These are phyloP conservation scores for Epichloe sp. DNA, from an alignment of 2,329 filamentous ascomycete species.

Conservation along the genomic window DNA sequence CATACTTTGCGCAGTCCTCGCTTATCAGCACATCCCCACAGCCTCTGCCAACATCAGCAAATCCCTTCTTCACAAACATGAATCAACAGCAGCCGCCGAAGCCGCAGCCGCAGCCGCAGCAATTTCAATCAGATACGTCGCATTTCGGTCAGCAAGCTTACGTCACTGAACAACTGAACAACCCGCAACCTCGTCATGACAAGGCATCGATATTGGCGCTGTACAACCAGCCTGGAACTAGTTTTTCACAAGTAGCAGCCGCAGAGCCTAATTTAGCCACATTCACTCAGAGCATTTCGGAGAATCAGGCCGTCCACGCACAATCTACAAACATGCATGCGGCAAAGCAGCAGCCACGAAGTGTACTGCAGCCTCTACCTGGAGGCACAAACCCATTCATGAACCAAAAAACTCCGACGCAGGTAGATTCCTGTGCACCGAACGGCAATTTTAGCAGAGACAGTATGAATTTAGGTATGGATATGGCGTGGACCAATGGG, in stretches of 20 bases:
- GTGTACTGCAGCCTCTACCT: slow-evolving; percentile 20
- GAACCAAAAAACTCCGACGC: slow-evolving; percentile 14
- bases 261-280: slow-evolving; percentile 16
- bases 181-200: slow-evolving; percentile 40
- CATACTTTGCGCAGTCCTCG: slow-evolving; percentile 31
- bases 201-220: slow-evolving; percentile 66
- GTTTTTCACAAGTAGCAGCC: slow-evolving; percentile 25
- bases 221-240: slow-evolving; percentile 49
- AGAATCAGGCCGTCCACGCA: slow-evolving; percentile 14
- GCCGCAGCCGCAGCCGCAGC: slow-evolving; percentile 8
- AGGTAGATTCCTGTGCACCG: slow-evolving; percentile 30
- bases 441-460: slow-evolving; percentile 43
- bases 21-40: slow-evolving; percentile 22
- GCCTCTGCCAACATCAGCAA: slow-evolving; percentile 17
- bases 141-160: slow-evolving; percentile 13
- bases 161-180: slow-evolving; percentile 21
- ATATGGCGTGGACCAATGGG: slow-evolving; percentile 53
- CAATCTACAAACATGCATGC: slow-evolving; percentile 16
- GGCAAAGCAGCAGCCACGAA: slow-evolving; percentile 14
- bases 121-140: slow-evolving; percentile 8
- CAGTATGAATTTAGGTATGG: slow-evolving; percentile 53
- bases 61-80: slow-evolving; percentile 24
- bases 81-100: slow-evolving; percentile 16
- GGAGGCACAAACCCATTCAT: slow-evolving; percentile 47
- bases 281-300: slow-evolving; percentile 16